Evolutionary conservation across 1,284 basidiomycete genomes (phyloP), one percentile per base, ranked within the genome.

Genomic region (Sporisorium scitamineum): DNA sequence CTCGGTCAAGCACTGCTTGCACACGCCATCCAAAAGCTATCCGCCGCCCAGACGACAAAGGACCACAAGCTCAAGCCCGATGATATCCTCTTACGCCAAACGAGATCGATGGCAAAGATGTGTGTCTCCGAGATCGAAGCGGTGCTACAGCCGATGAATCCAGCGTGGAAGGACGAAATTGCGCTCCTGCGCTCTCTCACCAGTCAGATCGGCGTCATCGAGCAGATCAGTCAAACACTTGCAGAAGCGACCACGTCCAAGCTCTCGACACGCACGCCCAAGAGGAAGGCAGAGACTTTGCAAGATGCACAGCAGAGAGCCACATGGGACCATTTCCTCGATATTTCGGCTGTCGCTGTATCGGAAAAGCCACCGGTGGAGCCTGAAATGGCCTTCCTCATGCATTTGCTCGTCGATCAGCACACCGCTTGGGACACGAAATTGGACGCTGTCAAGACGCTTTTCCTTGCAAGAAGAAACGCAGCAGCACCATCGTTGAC

Each of bases 101-200:
- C 57, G 11, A 27, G 45, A 9, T 48, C 55, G 18, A 54, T 13
- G 32, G 54, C 59, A 9, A 66, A 55, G 51, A 48, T 57, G 2
- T 54, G 47, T 26, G 37, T 59, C n/a, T 7, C 31, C 45, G 59
- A 68, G 20, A 55, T 71, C 37, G 68, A 71, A 27, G 37, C 61
- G 2, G 69, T 71, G 10, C 61, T 71, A 1, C 55, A 58, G 5
- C 60, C 64, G 8, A 70, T 76, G 73, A 71, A 76, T 20, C 73
- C 73, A 32, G 64, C 68, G 14, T 76, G 73, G 73, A 71, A 70
- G 47, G 68, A 66, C 47, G 73, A 76, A 50, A 76, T 76, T 18
- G 68, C 68, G 1, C 68, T 76, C 32, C 44, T 76, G 31, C 73
- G 68, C 51, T 62, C 63, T 0, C 34, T 76, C 13, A 65, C 56